Evolutionary conservation across 2,329 filamentous ascomycete species (phyloP).

Genomic region (Alternaria triticimaculans): DNA sequence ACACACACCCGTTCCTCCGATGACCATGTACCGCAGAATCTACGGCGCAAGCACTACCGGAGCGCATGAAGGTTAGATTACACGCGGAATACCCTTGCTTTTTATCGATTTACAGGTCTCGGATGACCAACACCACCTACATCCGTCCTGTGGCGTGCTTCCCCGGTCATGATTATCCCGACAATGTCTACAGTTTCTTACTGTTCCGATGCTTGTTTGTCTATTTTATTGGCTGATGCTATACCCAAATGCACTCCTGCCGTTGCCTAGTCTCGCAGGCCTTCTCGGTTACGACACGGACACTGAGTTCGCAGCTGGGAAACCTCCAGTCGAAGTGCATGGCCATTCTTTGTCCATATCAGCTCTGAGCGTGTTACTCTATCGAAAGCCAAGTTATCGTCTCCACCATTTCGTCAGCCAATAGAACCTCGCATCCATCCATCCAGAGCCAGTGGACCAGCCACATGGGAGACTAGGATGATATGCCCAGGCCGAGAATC

Average conservation of each 20-base stretch:
- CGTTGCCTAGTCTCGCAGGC: not conserved
- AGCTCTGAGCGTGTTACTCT: not conserved
- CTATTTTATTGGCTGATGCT: not conserved
- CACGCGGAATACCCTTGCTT: not conserved
- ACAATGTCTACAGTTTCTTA: not conserved
- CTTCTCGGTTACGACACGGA: conserved; percentile 9
- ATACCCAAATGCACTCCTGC: not conserved
- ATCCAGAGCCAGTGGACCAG: not conserved
- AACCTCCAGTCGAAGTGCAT: not conserved
- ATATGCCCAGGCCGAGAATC: not conserved
- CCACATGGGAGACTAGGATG: conserved; percentile 5
- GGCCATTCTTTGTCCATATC: not conserved
- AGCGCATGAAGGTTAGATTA: conserved; percentile 17
- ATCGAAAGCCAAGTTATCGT: not conserved
- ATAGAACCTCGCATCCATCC: conserved; percentile 1
- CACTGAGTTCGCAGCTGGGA: conserved; percentile 13
- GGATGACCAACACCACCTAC: not conserved
- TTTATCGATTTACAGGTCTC: not conserved
- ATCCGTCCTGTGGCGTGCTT: not conserved
- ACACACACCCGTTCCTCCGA: conserved; percentile 21
- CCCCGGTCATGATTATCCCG: not conserved
- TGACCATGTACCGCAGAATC: conserved; percentile 6
- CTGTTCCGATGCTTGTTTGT: not conserved
- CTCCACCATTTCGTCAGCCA: conserved; percentile 9
- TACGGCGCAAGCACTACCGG: conserved; percentile 19